A percentile compares a stretch with the other conserved stretches of the same genome.
phyloP scores from a whole-genome alignment of 495 filamentous ascomycete genomes.

The Tuber brumale region DNA sequence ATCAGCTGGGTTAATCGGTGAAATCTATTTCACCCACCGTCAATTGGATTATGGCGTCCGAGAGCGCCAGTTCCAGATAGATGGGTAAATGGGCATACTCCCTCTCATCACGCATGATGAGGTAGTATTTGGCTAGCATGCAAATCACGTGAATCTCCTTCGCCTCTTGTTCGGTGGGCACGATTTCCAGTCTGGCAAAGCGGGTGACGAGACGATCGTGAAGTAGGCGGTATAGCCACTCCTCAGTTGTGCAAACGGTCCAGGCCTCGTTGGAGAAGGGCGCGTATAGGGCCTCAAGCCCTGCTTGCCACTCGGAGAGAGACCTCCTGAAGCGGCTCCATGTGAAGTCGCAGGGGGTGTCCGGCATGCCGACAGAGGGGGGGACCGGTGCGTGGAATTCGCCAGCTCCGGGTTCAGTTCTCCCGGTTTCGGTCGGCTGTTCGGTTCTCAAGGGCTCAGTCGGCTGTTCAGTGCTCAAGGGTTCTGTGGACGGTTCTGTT shows the following conservation, averaged over 20 bases:
- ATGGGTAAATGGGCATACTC: background rate
- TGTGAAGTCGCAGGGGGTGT: background rate
- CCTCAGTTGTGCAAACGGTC: background rate
- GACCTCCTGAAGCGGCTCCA: background rate
- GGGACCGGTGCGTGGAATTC: too few relatives aligned
- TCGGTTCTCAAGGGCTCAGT: too few relatives aligned
- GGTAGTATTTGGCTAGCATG: background rate
- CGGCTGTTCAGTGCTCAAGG: too few relatives aligned
- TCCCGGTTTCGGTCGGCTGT: background rate
- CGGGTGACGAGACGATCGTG: background rate
- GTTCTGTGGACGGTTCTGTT: background rate
- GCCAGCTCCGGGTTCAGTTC: rapidly evolving
- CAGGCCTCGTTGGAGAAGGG: background rate
- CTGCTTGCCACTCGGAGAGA: background rate
- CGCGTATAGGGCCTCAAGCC: background rate
- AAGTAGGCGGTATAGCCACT: background rate
- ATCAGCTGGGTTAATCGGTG: background rate
- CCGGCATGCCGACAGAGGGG: background rate
- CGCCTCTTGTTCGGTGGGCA: background rate
- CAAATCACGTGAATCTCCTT: background rate
- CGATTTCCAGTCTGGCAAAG: background rate
- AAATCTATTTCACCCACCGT: background rate
- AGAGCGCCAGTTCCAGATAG: background rate
- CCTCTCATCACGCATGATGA: background rate
- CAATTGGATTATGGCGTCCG: background rate